These are phyloP conservation scores for Phytophthora ohioensis DNA, from an alignment of 352 stramenopile species.

Conservation along the genomic window DNA sequence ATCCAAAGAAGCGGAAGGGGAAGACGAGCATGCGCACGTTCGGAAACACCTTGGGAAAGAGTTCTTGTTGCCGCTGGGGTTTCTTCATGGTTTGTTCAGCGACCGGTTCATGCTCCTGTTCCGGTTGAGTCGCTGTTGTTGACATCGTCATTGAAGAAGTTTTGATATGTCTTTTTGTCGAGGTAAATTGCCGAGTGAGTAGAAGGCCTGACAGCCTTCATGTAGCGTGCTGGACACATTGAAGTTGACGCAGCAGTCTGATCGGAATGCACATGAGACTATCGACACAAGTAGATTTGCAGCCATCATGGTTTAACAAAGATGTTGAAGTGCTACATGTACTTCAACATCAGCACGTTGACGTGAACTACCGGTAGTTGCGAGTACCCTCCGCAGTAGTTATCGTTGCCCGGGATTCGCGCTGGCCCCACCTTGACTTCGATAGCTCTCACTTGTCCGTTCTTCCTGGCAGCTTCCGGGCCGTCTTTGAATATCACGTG, in stretches of 20 bases:
- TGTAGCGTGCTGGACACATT: neutral
- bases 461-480: constrained; percentile 39
- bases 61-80: constrained; percentile 16
- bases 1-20: constrained; percentile 43
- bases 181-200: constrained; percentile 22
- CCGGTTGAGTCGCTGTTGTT: neutral
- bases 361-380: constrained; percentile 18
- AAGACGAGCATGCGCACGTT: constrained; percentile 44
- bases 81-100: constrained; percentile 1
- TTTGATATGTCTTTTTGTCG: constrained; percentile 1
- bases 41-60: constrained; percentile 43
- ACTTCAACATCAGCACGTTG: constrained; percentile 27
- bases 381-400: constrained; percentile 58
- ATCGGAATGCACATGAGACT: constrained; percentile 3
- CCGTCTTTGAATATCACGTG: constrained; percentile 46
- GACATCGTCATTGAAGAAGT: neutral
- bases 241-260: neutral
- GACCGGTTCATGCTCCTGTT: constrained; percentile 11
- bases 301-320: constrained; percentile 12
- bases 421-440: constrained; percentile 55
- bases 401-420: constrained; percentile 31
- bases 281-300: neutral
- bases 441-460: constrained; percentile 52
- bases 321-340: constrained; percentile 21
- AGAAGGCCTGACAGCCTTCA: too few relatives aligned